These are phyloP conservation scores for Sisymbrium altissimum DNA, from an alignment of 345 rosid genomes.

Conservation along the genomic window DNA sequence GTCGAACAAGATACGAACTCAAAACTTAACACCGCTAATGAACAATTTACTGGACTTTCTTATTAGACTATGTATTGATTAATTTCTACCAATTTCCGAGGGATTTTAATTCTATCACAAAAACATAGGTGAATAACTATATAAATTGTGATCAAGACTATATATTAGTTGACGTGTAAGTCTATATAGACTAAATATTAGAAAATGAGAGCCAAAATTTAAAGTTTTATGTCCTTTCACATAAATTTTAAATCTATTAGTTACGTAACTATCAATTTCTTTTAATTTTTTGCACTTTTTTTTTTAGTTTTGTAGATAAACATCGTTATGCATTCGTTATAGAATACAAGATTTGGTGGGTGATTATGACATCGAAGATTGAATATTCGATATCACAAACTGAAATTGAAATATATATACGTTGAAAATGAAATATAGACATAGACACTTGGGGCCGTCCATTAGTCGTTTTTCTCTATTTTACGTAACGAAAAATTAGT, in stretches of 20 bases:
- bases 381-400: background rate
- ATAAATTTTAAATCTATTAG: background rate
- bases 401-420: background rate
- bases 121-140: background rate
- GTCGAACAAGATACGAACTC: background rate
- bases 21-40: background rate
- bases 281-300: background rate
- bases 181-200: conserved; percentile 14
- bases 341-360: conserved; percentile 20
- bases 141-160: background rate
- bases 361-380: conserved; percentile 20
- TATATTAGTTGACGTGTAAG: conserved; percentile 1
- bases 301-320: conserved; percentile 21
- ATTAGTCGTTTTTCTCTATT: background rate
- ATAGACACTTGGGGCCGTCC: background rate
- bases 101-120: background rate
- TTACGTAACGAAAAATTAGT: background rate
- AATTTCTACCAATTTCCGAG: background rate
- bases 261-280: conserved; percentile 27
- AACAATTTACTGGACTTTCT: no score
- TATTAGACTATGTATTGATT: background rate
- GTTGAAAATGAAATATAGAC: background rate
- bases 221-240: background rate
- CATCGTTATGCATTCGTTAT: conserved; percentile 6
- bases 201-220: conserved; percentile 1